Evolutionary conservation across 2,329 filamentous ascomycete species (phyloP), one percentile per base, ranked within the genome.

Genomic region (Botryotinia convoluta): DNA sequence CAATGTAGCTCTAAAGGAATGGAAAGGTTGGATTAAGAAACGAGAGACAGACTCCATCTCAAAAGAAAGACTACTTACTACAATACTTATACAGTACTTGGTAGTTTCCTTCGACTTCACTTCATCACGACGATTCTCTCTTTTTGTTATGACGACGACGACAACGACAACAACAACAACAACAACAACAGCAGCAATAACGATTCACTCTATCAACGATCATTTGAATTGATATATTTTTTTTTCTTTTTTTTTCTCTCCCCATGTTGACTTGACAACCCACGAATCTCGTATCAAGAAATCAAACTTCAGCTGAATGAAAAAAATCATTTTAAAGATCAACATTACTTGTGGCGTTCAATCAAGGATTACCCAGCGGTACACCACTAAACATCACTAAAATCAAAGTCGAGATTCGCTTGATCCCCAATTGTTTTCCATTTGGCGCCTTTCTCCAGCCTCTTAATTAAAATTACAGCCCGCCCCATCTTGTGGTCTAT

Each of bases 391-490:
- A 63, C 39, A 44, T 44, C 61, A 44, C 61, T 63, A 44, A 63
- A 64, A 64, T 18, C 39, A 44, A 45, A 64, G 8, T 64, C 61
- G n/a, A 57, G 67, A 51, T 69, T 59, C 67, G 67, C 67, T 69
- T 69, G 61, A 42, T 64, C 37, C n/a, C 39, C 39, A 10, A 64
- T 64, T 64, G 61, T 44, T 68, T 68, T 68, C 45, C n/a, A 32
- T 72, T 67, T 57, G 61, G 35, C 60, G 35, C 70, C 37, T 69
- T 71, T 67, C 60, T 72, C 70, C 70, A 72, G 70, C 70, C 70
- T 72, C 70, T 67, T 72, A 42, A 67, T 72, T 72, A 72, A 71
- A 71, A 26, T 72, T 70, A 37, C 68, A 62, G 22, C 57, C 44
- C n/a, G 61, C 45, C 44, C 45, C 64, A n/a, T 59, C 45, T 39